These are phyloP conservation scores for Candida pseudofarinosa DNA, from an alignment of 805 yeast species.

Conservation along the genomic window DNA sequence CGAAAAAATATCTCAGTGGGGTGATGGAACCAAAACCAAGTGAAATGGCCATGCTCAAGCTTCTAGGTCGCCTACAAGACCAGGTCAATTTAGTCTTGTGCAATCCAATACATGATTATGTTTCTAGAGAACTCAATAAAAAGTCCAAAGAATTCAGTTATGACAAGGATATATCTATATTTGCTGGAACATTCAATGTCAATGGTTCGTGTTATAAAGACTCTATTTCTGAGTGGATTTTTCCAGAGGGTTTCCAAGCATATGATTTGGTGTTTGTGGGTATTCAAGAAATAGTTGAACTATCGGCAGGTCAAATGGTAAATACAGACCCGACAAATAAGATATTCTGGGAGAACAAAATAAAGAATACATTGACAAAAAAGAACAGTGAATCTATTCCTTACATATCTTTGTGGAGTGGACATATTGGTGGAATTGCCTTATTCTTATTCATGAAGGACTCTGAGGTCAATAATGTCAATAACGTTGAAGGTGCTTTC, in stretches of 20 bases:
- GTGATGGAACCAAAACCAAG: constrained; percentile 37
- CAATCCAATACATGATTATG: constrained; percentile 55
- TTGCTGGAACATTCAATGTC: constrained; percentile 52
- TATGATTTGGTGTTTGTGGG: constrained; percentile 81
- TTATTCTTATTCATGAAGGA: constrained; percentile 64
- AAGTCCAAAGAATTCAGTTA: constrained; percentile 38
- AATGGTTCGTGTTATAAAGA: constrained; percentile 47
- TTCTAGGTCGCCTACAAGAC: constrained; percentile 46
- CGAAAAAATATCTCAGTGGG: constrained; percentile 37
- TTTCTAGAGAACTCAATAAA: constrained; percentile 37
- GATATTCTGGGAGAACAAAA: constrained; percentile 61
- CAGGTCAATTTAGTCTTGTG: constrained; percentile 41
- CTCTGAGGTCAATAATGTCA: constrained; percentile 46
- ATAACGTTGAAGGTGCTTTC: constrained; percentile 62
- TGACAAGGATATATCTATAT: constrained; percentile 37
- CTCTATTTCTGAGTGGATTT: constrained; percentile 41
- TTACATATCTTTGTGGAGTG: constrained; percentile 63
- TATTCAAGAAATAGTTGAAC: constrained; percentile 78
- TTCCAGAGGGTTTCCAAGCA: constrained; percentile 32
- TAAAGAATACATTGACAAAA: constrained; percentile 44
- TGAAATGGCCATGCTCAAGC: constrained; percentile 43
- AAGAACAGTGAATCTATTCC: constrained; percentile 31
- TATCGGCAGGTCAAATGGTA: constrained; percentile 79
- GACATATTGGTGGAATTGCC: constrained; percentile 83
- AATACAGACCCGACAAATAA: constrained; percentile 65